phyloP scores from a whole-genome alignment of 495 filamentous ascomycete species.

The Aspergillus mulundensis region DNA sequence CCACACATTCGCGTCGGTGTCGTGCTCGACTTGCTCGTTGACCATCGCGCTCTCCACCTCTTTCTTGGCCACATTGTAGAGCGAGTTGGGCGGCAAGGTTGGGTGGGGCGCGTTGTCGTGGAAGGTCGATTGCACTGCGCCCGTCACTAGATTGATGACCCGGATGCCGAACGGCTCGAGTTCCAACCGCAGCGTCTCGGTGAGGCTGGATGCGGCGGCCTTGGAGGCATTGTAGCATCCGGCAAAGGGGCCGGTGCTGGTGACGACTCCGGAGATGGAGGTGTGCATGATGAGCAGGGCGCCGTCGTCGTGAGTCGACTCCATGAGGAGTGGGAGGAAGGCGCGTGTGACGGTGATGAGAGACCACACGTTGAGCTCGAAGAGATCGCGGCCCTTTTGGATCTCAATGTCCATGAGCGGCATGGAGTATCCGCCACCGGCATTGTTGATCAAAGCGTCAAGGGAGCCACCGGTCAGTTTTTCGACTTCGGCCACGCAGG shows the following conservation, averaged over 20 bases:
- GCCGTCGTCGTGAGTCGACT: constrained; percentile 24
- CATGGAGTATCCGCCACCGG: constrained; percentile 5
- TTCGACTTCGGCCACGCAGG: constrained; percentile 27
- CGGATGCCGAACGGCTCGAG: constrained; percentile 51
- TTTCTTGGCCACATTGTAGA: neutral
- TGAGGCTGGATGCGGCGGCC: constrained; percentile 45
- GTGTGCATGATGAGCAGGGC: constrained; percentile 54
- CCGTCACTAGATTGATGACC: constrained; percentile 43
- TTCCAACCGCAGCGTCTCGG: constrained; percentile 50
- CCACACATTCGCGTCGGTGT: neutral
- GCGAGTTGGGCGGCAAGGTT: neutral
- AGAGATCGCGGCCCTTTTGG: constrained; percentile 48
- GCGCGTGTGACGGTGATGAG: constrained; percentile 51
- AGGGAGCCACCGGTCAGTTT: constrained; percentile 17
- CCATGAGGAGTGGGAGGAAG: constrained; percentile 50
- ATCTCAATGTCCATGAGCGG: constrained; percentile 49
- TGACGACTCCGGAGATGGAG: constrained; percentile 36
- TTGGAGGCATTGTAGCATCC: constrained; percentile 49
- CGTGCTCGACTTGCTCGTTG: too few species aligned
- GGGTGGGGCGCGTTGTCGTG: neutral
- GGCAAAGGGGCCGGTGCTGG: constrained; percentile 5
- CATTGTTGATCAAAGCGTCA: constrained; percentile 14
- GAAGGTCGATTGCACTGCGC: neutral
- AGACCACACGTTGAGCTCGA: constrained; percentile 60
- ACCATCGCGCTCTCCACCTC: too few species aligned